These are phyloP conservation scores for Podospora bellae-mahoneyi DNA, from an alignment of 495 filamentous ascomycete species.

Conservation along the genomic window DNA sequence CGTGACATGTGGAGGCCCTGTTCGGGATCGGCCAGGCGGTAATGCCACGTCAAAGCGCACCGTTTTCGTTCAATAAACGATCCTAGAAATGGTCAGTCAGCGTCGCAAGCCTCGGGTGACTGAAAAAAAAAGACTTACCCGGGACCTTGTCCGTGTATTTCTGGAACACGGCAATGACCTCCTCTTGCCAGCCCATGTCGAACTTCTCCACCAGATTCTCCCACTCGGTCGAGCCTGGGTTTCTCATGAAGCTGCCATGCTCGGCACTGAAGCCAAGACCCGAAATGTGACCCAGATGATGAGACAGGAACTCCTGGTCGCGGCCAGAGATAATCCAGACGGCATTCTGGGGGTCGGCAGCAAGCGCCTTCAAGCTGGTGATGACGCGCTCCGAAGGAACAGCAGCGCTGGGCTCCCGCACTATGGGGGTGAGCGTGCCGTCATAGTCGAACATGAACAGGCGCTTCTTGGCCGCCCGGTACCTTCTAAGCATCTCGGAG, in stretches of 20 bases:
- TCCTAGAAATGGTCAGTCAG: slow-evolving; percentile 45
- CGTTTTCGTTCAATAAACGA: slow-evolving; percentile 91
- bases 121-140: slow-evolving; percentile 45
- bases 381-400: slow-evolving; percentile 81
- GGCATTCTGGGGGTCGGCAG: slow-evolving; percentile 72
- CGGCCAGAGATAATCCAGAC: slow-evolving; percentile 99
- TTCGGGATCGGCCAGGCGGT: slow-evolving; percentile 82
- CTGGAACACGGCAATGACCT: slow-evolving; percentile 75
- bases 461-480: slow-evolving; percentile 65
- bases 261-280: slow-evolving; percentile 88
- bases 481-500: slow-evolving; percentile 63
- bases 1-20: slow-evolving; percentile 70
- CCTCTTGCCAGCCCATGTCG: slow-evolving; percentile 85
- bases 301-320: slow-evolving; percentile 80
- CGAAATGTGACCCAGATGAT: slow-evolving; percentile 81
- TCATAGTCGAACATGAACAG: slow-evolving; percentile 99
- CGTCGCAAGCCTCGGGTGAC: not conserved
- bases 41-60: slow-evolving; percentile 94
- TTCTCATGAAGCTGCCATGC: slow-evolving; percentile 88
- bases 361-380: slow-evolving; percentile 70
- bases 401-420: slow-evolving; percentile 80
- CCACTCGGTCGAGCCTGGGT: slow-evolving; percentile 71
- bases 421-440: slow-evolving; percentile 94
- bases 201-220: slow-evolving; percentile 76
- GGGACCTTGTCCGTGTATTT: slow-evolving; percentile 79